A percentile compares a stretch with the other conserved stretches of the same genome.
Evolutionary conservation across 106 monocot species (phyloP).

Genomic region (Dendrobium nobile): DNA sequence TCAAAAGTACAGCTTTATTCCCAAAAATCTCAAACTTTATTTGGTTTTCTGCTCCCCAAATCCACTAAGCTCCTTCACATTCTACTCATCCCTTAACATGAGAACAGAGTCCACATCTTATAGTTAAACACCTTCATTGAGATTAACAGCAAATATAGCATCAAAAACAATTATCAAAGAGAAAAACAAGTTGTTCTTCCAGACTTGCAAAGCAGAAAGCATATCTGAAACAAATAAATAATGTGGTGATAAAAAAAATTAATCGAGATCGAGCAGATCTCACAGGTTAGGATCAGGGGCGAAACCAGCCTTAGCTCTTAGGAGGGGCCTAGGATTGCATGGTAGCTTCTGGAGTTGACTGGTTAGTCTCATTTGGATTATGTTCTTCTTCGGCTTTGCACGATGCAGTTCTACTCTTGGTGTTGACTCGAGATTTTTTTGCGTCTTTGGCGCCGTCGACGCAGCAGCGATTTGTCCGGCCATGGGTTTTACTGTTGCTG

Average conservation of each 20-base stretch:
- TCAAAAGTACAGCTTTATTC: not conserved
- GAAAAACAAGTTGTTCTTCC: not conserved
- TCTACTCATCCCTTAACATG: not conserved
- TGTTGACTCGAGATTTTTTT: not conserved
- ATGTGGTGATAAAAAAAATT: too few species aligned
- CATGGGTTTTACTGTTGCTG: not conserved
- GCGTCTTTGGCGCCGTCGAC: slow-evolving; percentile 11
- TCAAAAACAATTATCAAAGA: not conserved
- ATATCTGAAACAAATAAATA: too few species aligned
- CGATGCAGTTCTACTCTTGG: not conserved
- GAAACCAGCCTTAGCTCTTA: too few species aligned
- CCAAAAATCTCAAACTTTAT: slow-evolving; percentile 1
- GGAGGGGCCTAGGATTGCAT: not conserved
- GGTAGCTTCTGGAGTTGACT: not conserved
- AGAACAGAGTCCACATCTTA: not conserved
- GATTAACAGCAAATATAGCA: not conserved
- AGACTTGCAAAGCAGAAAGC: too few species aligned
- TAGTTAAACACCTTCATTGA: not conserved
- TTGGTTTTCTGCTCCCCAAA: not conserved
- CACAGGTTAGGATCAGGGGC: not conserved
- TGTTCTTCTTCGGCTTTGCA: not conserved
- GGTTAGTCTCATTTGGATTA: not conserved
- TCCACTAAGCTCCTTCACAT: not conserved
- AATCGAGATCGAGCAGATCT: not conserved
- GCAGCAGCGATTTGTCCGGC: slow-evolving; percentile 9